These are phyloP conservation scores for Schizosaccharomyces versatilis DNA, from an alignment of 1,139 yeast species.

Conservation along the genomic window DNA sequence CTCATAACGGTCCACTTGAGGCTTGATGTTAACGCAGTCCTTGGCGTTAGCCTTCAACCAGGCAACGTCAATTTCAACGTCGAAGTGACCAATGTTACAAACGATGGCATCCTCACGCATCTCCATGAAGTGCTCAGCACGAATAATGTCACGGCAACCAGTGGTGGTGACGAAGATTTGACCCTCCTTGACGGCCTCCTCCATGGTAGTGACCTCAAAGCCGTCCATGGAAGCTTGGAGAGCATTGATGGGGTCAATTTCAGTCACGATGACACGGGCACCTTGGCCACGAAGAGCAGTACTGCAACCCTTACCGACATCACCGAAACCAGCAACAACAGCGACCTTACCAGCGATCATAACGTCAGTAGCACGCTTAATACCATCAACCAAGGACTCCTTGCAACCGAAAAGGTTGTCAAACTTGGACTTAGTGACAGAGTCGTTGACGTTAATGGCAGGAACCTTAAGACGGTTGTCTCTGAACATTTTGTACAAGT, in stretches of 20 bases:
- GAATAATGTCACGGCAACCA: slow-evolving; percentile 97
- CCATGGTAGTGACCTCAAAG: slow-evolving; percentile 92
- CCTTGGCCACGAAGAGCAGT: slow-evolving; percentile 99
- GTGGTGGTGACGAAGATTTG: slow-evolving; percentile 98
- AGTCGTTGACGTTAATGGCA: slow-evolving; percentile 97
- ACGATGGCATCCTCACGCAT: slow-evolving; percentile 99
- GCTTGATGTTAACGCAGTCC: slow-evolving; percentile 88
- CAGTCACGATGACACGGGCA: slow-evolving; percentile 94
- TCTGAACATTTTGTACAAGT: slow-evolving; percentile 87
- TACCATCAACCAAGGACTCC: slow-evolving; percentile 96
- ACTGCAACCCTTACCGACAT: slow-evolving; percentile 99
- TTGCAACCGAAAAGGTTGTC: slow-evolving; percentile 99
- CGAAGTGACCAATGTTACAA: slow-evolving; percentile 99
- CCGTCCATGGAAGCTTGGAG: slow-evolving; percentile 99
- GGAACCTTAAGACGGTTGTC: slow-evolving; percentile 88
- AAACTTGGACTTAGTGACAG: slow-evolving; percentile 97
- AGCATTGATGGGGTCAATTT: slow-evolving; percentile 97
- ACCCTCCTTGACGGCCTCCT: slow-evolving; percentile 78
- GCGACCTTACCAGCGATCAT: slow-evolving; percentile 99
- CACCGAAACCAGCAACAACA: slow-evolving; percentile 99
- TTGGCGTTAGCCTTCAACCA: slow-evolving; percentile 86
- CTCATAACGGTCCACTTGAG: slow-evolving; percentile 97
- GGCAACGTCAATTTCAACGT: slow-evolving; percentile 96
- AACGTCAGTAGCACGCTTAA: slow-evolving; percentile 98
- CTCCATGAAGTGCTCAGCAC: slow-evolving; percentile 60